A percentile compares a stretch with the other conserved stretches of the same genome.
These are phyloP conservation scores for Exophiala alcalophila DNA, from an alignment of 2,329 filamentous ascomycete genomes.

Conservation along the genomic window DNA sequence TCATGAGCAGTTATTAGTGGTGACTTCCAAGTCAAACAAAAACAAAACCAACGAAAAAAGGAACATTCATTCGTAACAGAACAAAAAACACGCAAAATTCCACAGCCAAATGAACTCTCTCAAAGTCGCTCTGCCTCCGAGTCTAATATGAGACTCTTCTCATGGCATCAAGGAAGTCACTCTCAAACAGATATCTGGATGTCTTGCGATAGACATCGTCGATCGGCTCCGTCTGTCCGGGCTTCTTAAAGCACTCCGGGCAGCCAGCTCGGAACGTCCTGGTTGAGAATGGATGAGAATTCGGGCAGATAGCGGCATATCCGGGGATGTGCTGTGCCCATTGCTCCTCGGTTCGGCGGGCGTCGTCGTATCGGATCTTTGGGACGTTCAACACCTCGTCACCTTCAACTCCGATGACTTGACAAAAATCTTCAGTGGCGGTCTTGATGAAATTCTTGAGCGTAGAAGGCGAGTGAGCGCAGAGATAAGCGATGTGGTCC, in stretches of 20 bases:
- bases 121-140: neutral
- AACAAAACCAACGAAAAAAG: no score
- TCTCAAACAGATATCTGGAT: conserved; percentile 16
- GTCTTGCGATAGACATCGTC: conserved; percentile 9
- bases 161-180: conserved; percentile 11
- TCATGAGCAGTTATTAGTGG: no score
- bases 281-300: conserved; percentile 23
- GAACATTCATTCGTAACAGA: no score
- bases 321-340: conserved; percentile 21
- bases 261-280: conserved; percentile 23
- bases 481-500: neutral
- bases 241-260: conserved; percentile 24
- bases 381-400: conserved; percentile 1
- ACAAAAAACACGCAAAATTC: no score
- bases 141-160: no score
- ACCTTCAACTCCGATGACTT: neutral
- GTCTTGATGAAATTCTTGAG: conserved; percentile 1
- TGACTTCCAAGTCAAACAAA: no score
- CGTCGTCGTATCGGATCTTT: conserved; percentile 10
- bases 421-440: conserved; percentile 1
- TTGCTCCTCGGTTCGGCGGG: conserved; percentile 14
- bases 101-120: neutral
- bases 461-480: neutral
- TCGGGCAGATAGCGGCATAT: conserved; percentile 14
- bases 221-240: conserved; percentile 6